Percentiles rank a stretch among this genome's conserved stretches.
Evolutionary conservation across 1,284 basidiomycete genomes (phyloP).

Genomic region (Sporisorium graminicola): DNA sequence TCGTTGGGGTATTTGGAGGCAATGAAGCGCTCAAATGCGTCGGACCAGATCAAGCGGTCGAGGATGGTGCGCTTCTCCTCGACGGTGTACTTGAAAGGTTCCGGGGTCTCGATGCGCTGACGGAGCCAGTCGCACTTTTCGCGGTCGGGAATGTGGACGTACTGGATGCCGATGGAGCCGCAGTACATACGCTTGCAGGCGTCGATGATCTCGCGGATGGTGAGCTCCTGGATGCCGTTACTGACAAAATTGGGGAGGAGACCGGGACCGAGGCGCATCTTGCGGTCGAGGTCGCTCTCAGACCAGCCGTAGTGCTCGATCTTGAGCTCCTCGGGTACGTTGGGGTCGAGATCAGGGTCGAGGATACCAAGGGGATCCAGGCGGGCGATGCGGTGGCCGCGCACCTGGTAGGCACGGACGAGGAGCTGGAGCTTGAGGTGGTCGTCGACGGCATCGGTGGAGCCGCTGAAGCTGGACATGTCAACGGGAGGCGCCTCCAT

Average conservation of each 20-base stretch:
- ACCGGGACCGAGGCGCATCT: conserved; percentile 93
- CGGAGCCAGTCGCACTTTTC: conserved; percentile 99
- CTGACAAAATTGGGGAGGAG: conserved; percentile 92
- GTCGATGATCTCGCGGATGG: conserved; percentile 90
- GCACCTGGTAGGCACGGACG: conserved; percentile 96
- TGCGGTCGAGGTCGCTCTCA: conserved; percentile 91
- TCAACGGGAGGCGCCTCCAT: conserved; percentile 85
- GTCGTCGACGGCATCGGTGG: conserved; percentile 82
- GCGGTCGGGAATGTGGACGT: conserved; percentile 98
- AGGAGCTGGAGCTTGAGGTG: conserved; percentile 79
- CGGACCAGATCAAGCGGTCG: conserved; percentile 99
- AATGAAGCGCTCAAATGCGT: conserved; percentile 98
- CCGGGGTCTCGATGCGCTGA: conserved; percentile 93
- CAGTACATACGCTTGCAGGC: conserved; percentile 95
- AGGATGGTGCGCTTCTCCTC: conserved; percentile 99
- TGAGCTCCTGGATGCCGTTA: conserved; percentile 87
- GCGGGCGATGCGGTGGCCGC: conserved; percentile 94
- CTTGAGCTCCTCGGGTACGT: conserved; percentile 63
- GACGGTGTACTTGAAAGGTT: conserved; percentile 97
- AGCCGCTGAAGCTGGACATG: conserved; percentile 74
- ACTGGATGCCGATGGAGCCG: conserved; percentile 93
- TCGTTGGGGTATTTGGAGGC: conserved; percentile 99
- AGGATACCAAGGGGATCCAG: conserved; percentile 95
- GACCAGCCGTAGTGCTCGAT: conserved; percentile 84
- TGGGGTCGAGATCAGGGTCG: conserved; percentile 80